phyloP scores from a whole-genome alignment of 1,139 yeast species.

The Taphrina deformans region DNA sequence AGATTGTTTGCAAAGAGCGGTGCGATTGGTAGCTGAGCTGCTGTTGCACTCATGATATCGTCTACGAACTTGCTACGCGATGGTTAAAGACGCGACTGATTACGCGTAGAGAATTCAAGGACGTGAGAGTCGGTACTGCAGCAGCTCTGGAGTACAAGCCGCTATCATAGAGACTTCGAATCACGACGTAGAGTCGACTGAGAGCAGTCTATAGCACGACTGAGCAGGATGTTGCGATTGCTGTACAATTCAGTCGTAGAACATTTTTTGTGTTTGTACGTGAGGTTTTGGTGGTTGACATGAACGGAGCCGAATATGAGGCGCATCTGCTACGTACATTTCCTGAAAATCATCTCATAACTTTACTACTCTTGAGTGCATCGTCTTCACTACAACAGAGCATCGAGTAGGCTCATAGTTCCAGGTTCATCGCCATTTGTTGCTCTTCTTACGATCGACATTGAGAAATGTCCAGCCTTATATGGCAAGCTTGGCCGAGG shows the following conservation, averaged over 20 bases:
- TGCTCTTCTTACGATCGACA: too few species aligned
- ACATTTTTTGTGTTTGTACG: background rate
- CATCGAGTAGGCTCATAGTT: too few species aligned
- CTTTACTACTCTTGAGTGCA: too few species aligned
- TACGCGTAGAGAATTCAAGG: background rate
- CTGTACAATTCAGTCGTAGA: too few species aligned
- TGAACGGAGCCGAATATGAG: background rate
- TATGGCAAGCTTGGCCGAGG: constrained; percentile 27
- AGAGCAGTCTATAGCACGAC: background rate
- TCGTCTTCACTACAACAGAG: too few species aligned
- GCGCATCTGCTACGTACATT: background rate
- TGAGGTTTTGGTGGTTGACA: background rate
- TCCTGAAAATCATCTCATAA: too few species aligned
- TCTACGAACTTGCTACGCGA: background rate
- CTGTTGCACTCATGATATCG: background rate
- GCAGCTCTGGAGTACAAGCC: too few species aligned
- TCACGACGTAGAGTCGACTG: too few species aligned
- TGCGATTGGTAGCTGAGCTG: constrained; percentile 7
- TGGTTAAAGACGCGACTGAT: constrained; percentile 17
- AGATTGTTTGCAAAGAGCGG: constrained; percentile 15
- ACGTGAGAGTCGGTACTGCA: background rate
- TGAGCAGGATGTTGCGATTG: too few species aligned
- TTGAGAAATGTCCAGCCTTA: constrained; percentile 22
- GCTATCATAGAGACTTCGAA: too few species aligned
- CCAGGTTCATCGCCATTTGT: too few species aligned